These are phyloP conservation scores for Xylaria scruposa DNA, from an alignment of 495 filamentous ascomycete genomes.

Conservation along the genomic window DNA sequence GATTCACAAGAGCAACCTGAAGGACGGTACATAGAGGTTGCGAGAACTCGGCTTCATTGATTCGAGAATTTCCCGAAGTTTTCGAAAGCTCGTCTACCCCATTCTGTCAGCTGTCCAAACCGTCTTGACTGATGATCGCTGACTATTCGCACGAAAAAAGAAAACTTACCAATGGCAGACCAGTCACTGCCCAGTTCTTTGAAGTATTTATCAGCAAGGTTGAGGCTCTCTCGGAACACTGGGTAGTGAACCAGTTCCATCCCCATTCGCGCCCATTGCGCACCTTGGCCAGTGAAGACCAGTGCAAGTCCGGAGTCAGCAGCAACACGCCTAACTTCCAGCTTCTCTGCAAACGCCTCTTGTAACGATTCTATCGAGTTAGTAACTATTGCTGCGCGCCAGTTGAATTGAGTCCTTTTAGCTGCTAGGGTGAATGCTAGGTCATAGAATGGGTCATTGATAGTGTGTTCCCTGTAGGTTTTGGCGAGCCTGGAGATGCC, in stretches of 20 bases:
- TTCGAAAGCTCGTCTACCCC: constrained; percentile 22
- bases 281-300: not conserved
- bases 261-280: not conserved
- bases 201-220: constrained; percentile 31
- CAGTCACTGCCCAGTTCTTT: constrained; percentile 32
- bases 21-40: constrained; percentile 55
- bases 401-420: not conserved
- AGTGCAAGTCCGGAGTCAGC: not conserved
- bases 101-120: not conserved
- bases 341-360: not conserved
- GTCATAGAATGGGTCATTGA: not conserved
- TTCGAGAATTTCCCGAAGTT: constrained; percentile 12
- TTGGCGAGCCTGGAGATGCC: not conserved
- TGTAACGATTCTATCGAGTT: not conserved
- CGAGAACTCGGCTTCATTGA: constrained; percentile 50
- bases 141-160: not conserved
- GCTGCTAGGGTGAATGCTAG: not conserved
- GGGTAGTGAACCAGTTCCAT: not conserved
- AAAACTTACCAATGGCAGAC: constrained; percentile 30
- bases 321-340: not conserved
- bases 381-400: not conserved
- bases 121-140: not conserved
- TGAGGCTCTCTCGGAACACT: constrained; percentile 24
- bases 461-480: not conserved
- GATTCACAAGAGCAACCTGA: constrained; percentile 56